These are phyloP conservation scores for Annulohypoxylon moriforme DNA, from an alignment of 495 filamentous ascomycete genomes.

Conservation along the genomic window DNA sequence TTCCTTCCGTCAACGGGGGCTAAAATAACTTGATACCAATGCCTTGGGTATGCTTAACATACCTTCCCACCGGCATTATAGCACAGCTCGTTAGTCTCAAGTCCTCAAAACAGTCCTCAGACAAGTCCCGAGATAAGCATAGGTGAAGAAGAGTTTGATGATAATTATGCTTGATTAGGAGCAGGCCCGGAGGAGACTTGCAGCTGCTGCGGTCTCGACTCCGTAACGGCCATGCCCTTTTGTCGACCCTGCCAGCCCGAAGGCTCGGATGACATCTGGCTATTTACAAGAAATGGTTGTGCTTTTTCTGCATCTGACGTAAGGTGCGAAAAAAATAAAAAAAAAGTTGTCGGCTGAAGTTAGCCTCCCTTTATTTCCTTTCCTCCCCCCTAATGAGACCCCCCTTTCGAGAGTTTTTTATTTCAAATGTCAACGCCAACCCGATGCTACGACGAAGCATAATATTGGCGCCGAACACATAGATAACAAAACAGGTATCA, in stretches of 20 bases:
- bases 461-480: conserved; percentile 22
- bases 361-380: conserved; percentile 10
- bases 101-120: conserved; percentile 30
- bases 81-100: conserved; percentile 4
- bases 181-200: conserved; percentile 30
- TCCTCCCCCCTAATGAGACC: conserved; percentile 13
- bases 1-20: conserved; percentile 9
- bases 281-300: conserved; percentile 47
- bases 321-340: conserved; percentile 30
- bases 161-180: conserved; percentile 47
- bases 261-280: conserved; percentile 30
- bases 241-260: conserved; percentile 11
- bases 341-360: not conserved
- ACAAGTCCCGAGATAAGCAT: conserved; percentile 32
- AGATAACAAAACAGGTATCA: conserved; percentile 45
- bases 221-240: conserved; percentile 30
- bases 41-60: conserved; percentile 13
- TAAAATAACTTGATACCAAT: conserved; percentile 22
- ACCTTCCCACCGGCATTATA: conserved; percentile 13
- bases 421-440: conserved; percentile 42
- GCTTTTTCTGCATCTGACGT: conserved; percentile 24
- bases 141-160: conserved; percentile 18
- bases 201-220: conserved; percentile 32
- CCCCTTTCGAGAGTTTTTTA: conserved; percentile 29
- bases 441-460: conserved; percentile 35